A percentile compares a stretch with the other conserved stretches of the same genome.
phyloP scores from a whole-genome alignment of 2,329 filamentous ascomycete species.

The Lomentospora prolificans region DNA sequence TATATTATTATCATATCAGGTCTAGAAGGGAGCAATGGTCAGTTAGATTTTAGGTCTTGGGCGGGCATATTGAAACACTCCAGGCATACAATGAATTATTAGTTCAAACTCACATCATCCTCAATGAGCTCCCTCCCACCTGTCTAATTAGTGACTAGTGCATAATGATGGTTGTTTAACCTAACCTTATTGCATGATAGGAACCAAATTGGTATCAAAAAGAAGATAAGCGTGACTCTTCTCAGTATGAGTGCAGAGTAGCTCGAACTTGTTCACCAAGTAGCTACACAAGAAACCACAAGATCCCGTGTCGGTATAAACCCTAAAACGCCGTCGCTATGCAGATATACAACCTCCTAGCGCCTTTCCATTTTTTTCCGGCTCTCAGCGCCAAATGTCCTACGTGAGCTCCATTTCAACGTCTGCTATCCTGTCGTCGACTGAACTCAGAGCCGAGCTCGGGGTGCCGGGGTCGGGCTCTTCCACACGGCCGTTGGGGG shows the following conservation, averaged over 20 bases:
- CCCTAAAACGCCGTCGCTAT: conserved; percentile 33
- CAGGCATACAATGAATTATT: background rate
- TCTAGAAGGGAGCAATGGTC: conserved; percentile 12
- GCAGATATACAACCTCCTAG: conserved; percentile 16
- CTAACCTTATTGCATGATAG: too few species aligned
- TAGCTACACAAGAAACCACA: background rate
- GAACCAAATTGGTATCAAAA: too few species aligned
- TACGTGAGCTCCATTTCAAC: conserved; percentile 38
- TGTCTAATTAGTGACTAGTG: too few species aligned
- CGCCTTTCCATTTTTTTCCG: background rate
- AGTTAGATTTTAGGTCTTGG: background rate
- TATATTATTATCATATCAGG: background rate
- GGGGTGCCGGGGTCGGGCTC: conserved; percentile 29
- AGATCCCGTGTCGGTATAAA: background rate
- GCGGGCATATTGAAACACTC: background rate
- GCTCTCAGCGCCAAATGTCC: background rate
- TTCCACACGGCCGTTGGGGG: conserved; percentile 13
- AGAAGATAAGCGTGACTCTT: background rate
- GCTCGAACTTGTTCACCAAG: background rate
- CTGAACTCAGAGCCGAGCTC: conserved; percentile 48
- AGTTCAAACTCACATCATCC: background rate
- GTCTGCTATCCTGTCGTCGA: conserved; percentile 36
- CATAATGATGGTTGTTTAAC: too few species aligned
- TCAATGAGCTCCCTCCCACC: too few species aligned
- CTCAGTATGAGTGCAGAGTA: background rate